Base-by-base conservation (phyloP, 2,329 filamentous ascomycete genomes). In the Tolypocladium amazonense region DNA sequence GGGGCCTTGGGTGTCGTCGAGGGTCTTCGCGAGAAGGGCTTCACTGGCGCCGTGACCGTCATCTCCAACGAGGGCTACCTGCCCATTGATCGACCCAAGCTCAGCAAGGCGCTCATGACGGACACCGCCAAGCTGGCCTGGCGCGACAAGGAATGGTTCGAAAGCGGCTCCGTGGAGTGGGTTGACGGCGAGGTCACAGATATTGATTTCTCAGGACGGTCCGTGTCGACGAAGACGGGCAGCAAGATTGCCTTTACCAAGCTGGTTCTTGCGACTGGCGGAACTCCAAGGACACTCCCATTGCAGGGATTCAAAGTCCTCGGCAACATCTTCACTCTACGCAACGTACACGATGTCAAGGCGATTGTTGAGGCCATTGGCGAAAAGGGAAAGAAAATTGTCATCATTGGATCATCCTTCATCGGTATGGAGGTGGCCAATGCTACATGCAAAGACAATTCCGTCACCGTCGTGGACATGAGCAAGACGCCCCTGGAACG, bases 361-460 rank as follows among this genome's bases (percentile, higher is more conserved):
- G 81, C 80, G 61, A 97, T 99, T 65, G 80, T 91, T 33, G 81
- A 79, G 1, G 90, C 91, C 8, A 89, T 96, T 55, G 91, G 91
- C 37, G 84, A 90, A 56, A 86, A 89, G 70, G 86, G 85, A 61
- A 97, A 96, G 81, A 97, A 96, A 74, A 86, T 99, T 65, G 91
- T 96, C 55, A 81, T 99, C 18, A 81, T 99, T 58, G 94, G 94
- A 47, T 93, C 89, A 61, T 96, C 91, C 0, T 99, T 99, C 74
- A 99, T 99, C 69, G 94, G 94, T 47, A 95, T 99, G 89, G 94
- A 99, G 74, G 84, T 95, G n/a, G 93, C 89, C 62, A 94, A 92
- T 64, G 88, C 95, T 0, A 87, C 88, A 0, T 76, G 83, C 53
- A 88, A 88, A 67, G 88, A 88, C 67, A 96, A 99, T 72, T 77